A percentile compares a stretch with the other conserved stretches of the same genome.
phyloP scores from a whole-genome alignment of 2,329 filamentous ascomycete species.

The Macrophomina pseudophaseolina region DNA sequence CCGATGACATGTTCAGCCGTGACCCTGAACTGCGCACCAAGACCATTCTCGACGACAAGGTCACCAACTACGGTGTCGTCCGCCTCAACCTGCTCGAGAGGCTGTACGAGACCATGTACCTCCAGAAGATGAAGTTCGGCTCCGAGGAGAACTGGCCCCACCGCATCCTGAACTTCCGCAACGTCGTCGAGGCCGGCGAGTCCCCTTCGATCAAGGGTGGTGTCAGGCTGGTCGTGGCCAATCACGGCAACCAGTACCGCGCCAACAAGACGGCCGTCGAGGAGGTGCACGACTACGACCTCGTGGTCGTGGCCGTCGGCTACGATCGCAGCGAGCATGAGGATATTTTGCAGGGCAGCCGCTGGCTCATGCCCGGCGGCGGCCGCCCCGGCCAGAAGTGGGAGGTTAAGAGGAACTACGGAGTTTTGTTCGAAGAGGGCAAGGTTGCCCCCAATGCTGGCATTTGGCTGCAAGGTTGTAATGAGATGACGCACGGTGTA shows the following conservation, averaged over 20 bases:
- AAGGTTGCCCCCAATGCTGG: conserved; percentile 75
- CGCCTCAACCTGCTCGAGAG: conserved; percentile 87
- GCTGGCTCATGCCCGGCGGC: conserved; percentile 66
- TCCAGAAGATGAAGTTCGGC: conserved; percentile 74
- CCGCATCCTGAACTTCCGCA: conserved; percentile 73
- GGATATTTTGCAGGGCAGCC: conserved; percentile 70
- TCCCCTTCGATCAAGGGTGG: conserved; percentile 40
- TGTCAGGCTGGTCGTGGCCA: conserved; percentile 57
- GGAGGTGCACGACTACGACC: conserved; percentile 75
- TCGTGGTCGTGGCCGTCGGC: conserved; percentile 85
- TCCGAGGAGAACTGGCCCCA: conserved; percentile 77
- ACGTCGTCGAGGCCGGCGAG: conserved; percentile 67
- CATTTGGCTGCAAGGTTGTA: conserved; percentile 92
- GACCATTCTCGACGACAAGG: conserved; percentile 71
- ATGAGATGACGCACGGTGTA: conserved; percentile 89
- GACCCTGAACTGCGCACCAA: conserved; percentile 65
- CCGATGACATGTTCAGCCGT: conserved; percentile 76
- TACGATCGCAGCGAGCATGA: conserved; percentile 82
- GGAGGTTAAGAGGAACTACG: conserved; percentile 77
- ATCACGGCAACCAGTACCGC: conserved; percentile 49
- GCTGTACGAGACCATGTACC: conserved; percentile 86
- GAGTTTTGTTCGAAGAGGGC: conserved; percentile 70
- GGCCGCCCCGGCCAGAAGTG: conserved; percentile 57
- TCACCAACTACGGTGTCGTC: conserved; percentile 94
- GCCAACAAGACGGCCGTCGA: conserved; percentile 40